Evolutionary conservation across 2,329 filamentous ascomycete species (phyloP).

Genomic region (Beauveria caledonica): DNA sequence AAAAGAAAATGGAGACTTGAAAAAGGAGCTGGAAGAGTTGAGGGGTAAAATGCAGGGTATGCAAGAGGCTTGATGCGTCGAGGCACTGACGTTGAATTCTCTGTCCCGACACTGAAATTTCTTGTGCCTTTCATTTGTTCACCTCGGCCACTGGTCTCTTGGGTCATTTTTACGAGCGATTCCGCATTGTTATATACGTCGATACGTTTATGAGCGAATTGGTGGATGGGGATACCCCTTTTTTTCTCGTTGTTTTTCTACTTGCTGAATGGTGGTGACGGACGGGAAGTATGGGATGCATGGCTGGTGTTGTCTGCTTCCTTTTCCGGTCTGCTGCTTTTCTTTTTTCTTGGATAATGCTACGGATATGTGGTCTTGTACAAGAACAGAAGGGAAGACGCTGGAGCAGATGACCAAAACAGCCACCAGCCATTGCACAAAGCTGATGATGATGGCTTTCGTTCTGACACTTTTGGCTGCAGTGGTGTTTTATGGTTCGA

Average conservation of each 20-base stretch:
- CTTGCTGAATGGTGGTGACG: neutral
- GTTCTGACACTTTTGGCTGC: no score
- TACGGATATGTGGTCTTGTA: no score
- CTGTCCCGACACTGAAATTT: neutral
- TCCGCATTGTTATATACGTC: neutral
- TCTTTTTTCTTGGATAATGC: no score
- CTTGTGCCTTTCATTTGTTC: neutral
- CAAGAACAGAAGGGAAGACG: no score
- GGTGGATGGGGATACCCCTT: conserved; percentile 10
- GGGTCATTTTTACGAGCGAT: neutral
- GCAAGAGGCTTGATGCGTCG: conserved; percentile 3
- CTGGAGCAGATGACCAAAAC: no score
- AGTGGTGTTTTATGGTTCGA: no score
- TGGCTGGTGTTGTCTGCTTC: no score
- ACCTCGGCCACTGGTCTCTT: neutral
- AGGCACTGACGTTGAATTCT: neutral
- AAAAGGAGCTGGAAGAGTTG: conserved; percentile 45
- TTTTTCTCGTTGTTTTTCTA: neutral
- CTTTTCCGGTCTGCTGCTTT: no score
- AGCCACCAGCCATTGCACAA: no score
- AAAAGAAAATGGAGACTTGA: conserved; percentile 60
- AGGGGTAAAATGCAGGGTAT: conserved; percentile 25
- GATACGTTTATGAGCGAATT: neutral
- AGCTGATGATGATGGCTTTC: no score
- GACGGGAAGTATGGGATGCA: neutral